Evolutionary conservation across 2,329 filamentous ascomycete species (phyloP).

Genomic region (Aphanocladium album): DNA sequence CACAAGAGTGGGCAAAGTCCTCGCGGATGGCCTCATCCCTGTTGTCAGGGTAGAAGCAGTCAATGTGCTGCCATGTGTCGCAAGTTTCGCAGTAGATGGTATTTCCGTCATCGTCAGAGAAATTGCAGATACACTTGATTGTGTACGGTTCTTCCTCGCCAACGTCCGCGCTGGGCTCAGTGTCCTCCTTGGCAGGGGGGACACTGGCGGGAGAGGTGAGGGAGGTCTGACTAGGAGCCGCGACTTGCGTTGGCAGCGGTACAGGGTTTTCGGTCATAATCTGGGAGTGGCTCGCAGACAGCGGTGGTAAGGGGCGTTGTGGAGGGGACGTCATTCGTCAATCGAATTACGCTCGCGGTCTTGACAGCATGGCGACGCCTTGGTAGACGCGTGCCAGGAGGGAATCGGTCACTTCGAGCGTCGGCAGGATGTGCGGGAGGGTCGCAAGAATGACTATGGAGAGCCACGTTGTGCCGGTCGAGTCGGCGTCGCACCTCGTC

Average conservation of each 20-base stretch:
- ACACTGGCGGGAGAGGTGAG: slow-evolving; percentile 28
- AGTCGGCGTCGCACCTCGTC: not conserved
- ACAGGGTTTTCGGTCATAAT: slow-evolving; percentile 60
- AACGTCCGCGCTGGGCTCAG: slow-evolving; percentile 44
- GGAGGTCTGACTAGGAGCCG: slow-evolving; percentile 50
- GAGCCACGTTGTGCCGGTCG: not conserved
- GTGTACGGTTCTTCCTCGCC: slow-evolving; percentile 78
- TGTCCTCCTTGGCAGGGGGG: slow-evolving; percentile 36
- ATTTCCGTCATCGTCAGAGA: slow-evolving; percentile 90
- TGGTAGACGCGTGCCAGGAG: slow-evolving; percentile 36
- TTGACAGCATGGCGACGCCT: slow-evolving; percentile 57
- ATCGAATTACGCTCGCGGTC: slow-evolving; percentile 45
- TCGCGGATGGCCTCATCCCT: slow-evolving; percentile 66
- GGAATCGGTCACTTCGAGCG: slow-evolving; percentile 14
- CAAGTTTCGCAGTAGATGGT: slow-evolving; percentile 95
- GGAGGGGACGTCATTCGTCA: slow-evolving; percentile 32
- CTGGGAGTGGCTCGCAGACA: slow-evolving; percentile 40
- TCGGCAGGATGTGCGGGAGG: not conserved
- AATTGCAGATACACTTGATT: slow-evolving; percentile 97
- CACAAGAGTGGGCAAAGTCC: slow-evolving; percentile 77
- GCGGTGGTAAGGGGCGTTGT: slow-evolving; percentile 18
- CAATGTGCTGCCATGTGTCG: slow-evolving; percentile 97
- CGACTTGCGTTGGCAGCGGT: slow-evolving; percentile 50
- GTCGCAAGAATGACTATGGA: not conserved
- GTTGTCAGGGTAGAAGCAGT: slow-evolving; percentile 83